phyloP scores from a whole-genome alignment of 2,329 filamentous ascomycete genomes.

The Chrysoporthe puriensis region DNA sequence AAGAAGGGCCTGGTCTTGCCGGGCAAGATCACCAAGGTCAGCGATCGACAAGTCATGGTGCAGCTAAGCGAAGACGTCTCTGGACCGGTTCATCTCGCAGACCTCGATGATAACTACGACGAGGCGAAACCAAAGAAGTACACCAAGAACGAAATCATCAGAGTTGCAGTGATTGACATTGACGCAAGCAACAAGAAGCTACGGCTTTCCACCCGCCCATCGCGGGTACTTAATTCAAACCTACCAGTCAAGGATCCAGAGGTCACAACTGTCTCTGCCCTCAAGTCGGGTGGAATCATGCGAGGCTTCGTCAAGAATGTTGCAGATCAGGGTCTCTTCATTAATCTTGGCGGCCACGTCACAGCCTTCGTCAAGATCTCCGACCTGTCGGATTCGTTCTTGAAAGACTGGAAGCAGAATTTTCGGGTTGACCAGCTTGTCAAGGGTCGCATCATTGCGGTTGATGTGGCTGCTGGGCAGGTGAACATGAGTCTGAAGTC shows the following conservation, averaged over 20 bases:
- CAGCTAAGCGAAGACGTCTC: conserved; percentile 81
- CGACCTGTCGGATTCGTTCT: conserved; percentile 85
- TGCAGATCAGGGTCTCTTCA: conserved; percentile 85
- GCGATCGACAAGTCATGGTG: conserved; percentile 80
- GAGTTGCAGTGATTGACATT: conserved; percentile 81
- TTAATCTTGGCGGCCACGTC: conserved; percentile 79
- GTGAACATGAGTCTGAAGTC: conserved; percentile 86
- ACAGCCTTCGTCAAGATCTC: conserved; percentile 83
- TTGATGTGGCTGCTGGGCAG: conserved; percentile 70
- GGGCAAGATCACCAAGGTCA: conserved; percentile 82
- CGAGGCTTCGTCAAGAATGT: conserved; percentile 93
- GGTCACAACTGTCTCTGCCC: conserved; percentile 69
- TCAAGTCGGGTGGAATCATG: conserved; percentile 77
- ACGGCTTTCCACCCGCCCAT: conserved; percentile 80
- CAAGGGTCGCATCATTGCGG: conserved; percentile 77
- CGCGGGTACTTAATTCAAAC: conserved; percentile 85
- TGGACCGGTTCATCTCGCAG: conserved; percentile 79
- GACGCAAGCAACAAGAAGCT: conserved; percentile 85
- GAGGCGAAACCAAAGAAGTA: conserved; percentile 75
- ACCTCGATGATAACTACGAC: conserved; percentile 84
- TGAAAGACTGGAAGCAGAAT: conserved; percentile 94
- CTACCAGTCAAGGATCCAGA: conserved; percentile 81
- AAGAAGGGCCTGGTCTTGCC: conserved; percentile 81
- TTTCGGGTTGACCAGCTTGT: conserved; percentile 91
- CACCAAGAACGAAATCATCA: conserved; percentile 83